Percentiles rank a stretch among this genome's conserved stretches.
Evolutionary conservation across 768 basidiomycete species (phyloP).

Genomic region (Nidula microcarpa): DNA sequence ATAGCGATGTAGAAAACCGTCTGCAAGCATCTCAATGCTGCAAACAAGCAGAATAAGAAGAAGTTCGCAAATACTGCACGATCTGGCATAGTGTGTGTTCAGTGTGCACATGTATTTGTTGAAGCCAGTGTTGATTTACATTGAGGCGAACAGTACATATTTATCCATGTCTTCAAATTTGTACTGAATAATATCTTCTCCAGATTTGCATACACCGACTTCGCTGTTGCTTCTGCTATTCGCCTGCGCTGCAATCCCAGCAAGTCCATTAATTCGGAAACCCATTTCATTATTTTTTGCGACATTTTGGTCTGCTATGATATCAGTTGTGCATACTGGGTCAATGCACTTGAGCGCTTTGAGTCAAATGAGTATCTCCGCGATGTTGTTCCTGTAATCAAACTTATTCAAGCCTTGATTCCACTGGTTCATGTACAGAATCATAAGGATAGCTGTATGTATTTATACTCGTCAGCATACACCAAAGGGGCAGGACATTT

Average conservation of each 20-base stretch:
- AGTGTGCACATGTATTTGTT: no score
- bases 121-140: conserved; percentile 11
- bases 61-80: no score
- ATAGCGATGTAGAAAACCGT: no score
- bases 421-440: conserved; percentile 20
- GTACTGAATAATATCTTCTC: background rate
- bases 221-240: conserved; percentile 11
- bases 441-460: conserved; percentile 20
- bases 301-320: conserved; percentile 16
- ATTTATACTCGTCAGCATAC: conserved; percentile 17
- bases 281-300: background rate
- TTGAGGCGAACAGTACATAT: conserved; percentile 20
- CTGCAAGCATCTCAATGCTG: no score
- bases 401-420: conserved; percentile 9
- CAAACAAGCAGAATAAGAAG: no score
- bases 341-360: conserved; percentile 13
- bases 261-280: background rate
- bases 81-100: no score
- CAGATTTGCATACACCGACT: conserved; percentile 17
- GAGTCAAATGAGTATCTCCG: conserved; percentile 3
- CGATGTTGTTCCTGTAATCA: conserved; percentile 5
- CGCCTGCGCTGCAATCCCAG: background rate
- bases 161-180: background rate
- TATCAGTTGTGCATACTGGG: conserved; percentile 16
- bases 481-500: conserved; percentile 13